Percentiles rank a stretch among this genome's conserved stretches.
Evolutionary conservation across 495 filamentous ascomycete species (phyloP).

Genomic region (Clavariopsis aquatica): DNA sequence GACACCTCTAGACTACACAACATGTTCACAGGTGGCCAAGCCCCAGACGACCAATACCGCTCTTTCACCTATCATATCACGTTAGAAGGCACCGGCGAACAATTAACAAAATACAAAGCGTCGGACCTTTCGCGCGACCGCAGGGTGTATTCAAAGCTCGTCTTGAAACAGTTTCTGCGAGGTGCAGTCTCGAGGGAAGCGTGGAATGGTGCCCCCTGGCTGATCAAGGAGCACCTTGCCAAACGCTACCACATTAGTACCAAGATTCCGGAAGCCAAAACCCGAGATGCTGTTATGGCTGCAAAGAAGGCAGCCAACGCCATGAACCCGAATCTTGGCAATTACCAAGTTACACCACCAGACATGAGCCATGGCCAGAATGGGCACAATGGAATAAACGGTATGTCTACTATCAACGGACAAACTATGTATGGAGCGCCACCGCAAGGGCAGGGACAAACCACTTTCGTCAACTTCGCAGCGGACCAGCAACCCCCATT

Average conservation of each 20-base stretch:
- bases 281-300: conserved; percentile 44
- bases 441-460: conserved; percentile 41
- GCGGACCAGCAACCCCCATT: conserved; percentile 18
- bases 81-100: conserved; percentile 22
- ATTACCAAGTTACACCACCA: background rate
- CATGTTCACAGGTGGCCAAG: conserved; percentile 12
- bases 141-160: conserved; percentile 92
- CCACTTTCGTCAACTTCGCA: conserved; percentile 52
- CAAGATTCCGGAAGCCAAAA: conserved; percentile 61
- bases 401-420: background rate
- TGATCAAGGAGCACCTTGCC: conserved; percentile 85
- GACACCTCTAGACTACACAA: conserved; percentile 30
- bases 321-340: background rate
- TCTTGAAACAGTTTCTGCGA: conserved; percentile 90
- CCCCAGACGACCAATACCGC: conserved; percentile 15
- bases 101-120: conserved; percentile 24
- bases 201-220: conserved; percentile 93
- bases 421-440: background rate
- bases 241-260: conserved; percentile 80
- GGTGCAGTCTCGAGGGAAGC: conserved; percentile 88
- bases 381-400: background rate
- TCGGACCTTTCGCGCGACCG: conserved; percentile 70
- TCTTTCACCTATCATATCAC: conserved; percentile 30
- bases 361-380: conserved; percentile 5
- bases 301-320: conserved; percentile 25